Conservation (phyloP, 163 green algal genomes). For the Coccomyxa subellipsoidea region DNA sequence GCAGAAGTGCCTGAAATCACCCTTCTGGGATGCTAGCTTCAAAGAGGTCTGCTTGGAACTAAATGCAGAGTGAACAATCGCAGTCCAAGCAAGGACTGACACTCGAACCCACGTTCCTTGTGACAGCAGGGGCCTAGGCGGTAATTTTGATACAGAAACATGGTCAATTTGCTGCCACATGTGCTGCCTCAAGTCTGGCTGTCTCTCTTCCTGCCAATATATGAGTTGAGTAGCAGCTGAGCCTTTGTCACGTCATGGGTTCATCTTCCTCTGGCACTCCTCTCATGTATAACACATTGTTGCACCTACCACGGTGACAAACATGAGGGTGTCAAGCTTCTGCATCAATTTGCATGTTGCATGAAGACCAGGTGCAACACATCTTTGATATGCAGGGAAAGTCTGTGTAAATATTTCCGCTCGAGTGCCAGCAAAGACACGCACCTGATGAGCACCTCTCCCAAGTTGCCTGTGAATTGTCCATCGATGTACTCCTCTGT, state of each 20-base stretch:
- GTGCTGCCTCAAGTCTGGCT: background rate
- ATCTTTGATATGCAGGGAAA: too few relatives aligned
- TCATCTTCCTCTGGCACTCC: conserved; percentile 74
- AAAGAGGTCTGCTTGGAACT: too few relatives aligned
- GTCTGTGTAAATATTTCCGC: background rate
- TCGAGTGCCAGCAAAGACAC: background rate
- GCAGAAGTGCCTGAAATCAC: background rate
- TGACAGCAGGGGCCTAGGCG: too few relatives aligned
- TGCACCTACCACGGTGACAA: conserved; percentile 76
- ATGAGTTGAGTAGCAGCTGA: background rate
- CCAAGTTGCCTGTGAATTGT: conserved; percentile 87
- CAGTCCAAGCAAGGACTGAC: too few relatives aligned
- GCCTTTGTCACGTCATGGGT: background rate
- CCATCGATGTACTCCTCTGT: conserved; percentile 97
- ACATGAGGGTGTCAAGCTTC: too few relatives aligned
- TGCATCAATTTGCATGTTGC: too few relatives aligned
- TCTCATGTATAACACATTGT: conserved; percentile 95
- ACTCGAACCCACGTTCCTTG: too few relatives aligned
- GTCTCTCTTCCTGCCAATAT: background rate
- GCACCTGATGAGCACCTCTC: conserved; percentile 93
- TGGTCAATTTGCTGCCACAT: background rate
- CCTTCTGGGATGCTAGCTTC: too few relatives aligned
- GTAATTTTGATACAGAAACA: too few relatives aligned
- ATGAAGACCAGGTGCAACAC: too few relatives aligned
- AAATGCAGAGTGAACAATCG: too few relatives aligned